Evolutionary conservation across 2,329 filamentous ascomycete genomes (phyloP).

Genomic region (Corinectria fuckeliana): DNA sequence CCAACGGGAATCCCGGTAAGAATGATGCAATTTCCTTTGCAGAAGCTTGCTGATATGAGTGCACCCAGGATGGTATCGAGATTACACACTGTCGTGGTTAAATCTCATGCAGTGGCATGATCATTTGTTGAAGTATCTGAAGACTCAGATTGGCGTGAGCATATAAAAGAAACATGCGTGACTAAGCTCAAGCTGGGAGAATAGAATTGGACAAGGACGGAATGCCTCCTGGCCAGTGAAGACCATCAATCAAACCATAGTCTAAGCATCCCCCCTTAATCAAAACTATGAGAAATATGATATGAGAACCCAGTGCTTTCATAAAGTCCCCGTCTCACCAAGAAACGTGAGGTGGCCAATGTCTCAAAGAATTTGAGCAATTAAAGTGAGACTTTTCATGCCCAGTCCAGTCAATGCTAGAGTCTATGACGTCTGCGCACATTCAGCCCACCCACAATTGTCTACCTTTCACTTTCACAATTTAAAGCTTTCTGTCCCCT

Average conservation of each 20-base stretch:
- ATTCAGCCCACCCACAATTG: neutral
- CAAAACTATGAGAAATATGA: too few species aligned
- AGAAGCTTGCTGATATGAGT: slow-evolving; percentile 26
- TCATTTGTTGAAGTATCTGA: too few species aligned
- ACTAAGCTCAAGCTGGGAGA: too few species aligned
- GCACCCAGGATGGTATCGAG: slow-evolving; percentile 66
- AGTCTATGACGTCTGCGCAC: neutral
- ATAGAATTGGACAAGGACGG: too few species aligned
- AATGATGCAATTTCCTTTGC: slow-evolving; percentile 9
- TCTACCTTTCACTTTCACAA: neutral
- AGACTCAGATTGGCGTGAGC: too few species aligned
- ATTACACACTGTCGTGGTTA: slow-evolving; percentile 63
- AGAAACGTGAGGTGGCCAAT: neutral
- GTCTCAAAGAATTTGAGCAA: neutral
- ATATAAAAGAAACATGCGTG: too few species aligned
- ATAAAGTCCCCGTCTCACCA: too few species aligned
- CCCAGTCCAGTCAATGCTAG: neutral
- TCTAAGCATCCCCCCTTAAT: too few species aligned
- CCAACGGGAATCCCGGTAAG: slow-evolving; percentile 70
- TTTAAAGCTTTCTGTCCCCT: neutral
- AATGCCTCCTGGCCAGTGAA: too few species aligned
- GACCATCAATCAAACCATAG: too few species aligned
- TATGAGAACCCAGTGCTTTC: too few species aligned
- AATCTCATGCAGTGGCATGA: too few species aligned
- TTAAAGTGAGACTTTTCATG: neutral